These are phyloP conservation scores for Russula foetens DNA, from an alignment of 768 basidiomycete genomes.

Conservation along the genomic window DNA sequence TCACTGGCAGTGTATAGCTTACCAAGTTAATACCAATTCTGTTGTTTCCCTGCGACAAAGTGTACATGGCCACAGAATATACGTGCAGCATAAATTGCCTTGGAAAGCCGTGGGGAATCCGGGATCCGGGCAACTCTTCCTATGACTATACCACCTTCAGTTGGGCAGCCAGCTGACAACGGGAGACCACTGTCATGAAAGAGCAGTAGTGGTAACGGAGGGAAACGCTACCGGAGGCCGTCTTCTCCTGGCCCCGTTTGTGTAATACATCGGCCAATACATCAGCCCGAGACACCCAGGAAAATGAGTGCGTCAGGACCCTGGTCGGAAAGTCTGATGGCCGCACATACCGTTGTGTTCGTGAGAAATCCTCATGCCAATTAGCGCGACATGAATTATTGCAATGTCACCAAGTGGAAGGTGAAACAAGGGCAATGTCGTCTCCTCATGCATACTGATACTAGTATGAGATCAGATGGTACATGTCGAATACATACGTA, in stretches of 20 bases:
- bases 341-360: neutral
- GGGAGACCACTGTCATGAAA: too few species aligned
- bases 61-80: too few species aligned
- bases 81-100: neutral
- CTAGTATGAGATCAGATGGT: neutral
- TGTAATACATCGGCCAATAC: neutral
- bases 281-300: too few species aligned
- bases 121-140: neutral
- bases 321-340: neutral
- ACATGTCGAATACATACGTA: neutral
- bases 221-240: too few species aligned
- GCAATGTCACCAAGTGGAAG: too few species aligned
- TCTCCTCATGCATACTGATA: neutral
- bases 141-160: neutral
- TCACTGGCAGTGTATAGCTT: too few species aligned
- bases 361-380: neutral
- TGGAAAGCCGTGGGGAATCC: neutral
- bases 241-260: too few species aligned
- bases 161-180: neutral
- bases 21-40: too few species aligned
- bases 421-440: neutral
- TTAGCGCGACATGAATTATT: neutral
- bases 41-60: too few species aligned
- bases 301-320: neutral
- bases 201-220: too few species aligned